These are phyloP conservation scores for Wickerhamiella shivajii DNA, from an alignment of 805 yeast genomes.

Conservation along the genomic window DNA sequence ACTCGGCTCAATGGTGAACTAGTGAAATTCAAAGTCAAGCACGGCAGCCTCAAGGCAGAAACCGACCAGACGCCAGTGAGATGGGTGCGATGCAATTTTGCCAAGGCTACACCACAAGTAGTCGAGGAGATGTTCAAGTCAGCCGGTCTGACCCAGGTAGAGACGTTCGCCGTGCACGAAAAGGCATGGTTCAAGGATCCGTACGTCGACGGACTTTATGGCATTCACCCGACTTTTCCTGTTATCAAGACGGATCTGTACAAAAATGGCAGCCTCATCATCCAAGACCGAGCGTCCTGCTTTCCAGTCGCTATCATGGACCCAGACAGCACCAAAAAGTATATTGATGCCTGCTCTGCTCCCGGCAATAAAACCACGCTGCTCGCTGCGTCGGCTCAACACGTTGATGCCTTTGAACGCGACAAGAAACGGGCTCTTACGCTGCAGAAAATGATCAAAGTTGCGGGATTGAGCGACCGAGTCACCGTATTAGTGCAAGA, in stretches of 20 bases:
- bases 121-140: slow-evolving; percentile 26
- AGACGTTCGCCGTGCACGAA: slow-evolving; percentile 27
- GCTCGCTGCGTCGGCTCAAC: slow-evolving; percentile 47
- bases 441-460: slow-evolving; percentile 59
- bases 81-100: slow-evolving; percentile 45
- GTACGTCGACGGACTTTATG: slow-evolving; percentile 62
- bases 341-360: slow-evolving; percentile 93
- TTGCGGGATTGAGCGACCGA: slow-evolving; percentile 49
- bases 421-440: slow-evolving; percentile 59
- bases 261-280: slow-evolving; percentile 60
- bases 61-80: slow-evolving; percentile 27
- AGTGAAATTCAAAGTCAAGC: slow-evolving; percentile 58
- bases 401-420: slow-evolving; percentile 65
- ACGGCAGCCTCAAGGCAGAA: slow-evolving; percentile 23
- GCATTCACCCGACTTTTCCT: slow-evolving; percentile 63
- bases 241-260: slow-evolving; percentile 58
- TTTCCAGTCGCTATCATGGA: slow-evolving; percentile 79
- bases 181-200: slow-evolving; percentile 43
- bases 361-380: slow-evolving; percentile 98
- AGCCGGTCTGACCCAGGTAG: slow-evolving; percentile 31
- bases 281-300: slow-evolving; percentile 94
- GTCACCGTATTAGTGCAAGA: slow-evolving; percentile 37
- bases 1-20: slow-evolving; percentile 73
- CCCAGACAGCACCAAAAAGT: slow-evolving; percentile 42
- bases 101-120: slow-evolving; percentile 31